These are phyloP conservation scores for Chytriomyces hyalinus DNA, from an alignment of 192 early-diverging fungal species.

Conservation along the genomic window DNA sequence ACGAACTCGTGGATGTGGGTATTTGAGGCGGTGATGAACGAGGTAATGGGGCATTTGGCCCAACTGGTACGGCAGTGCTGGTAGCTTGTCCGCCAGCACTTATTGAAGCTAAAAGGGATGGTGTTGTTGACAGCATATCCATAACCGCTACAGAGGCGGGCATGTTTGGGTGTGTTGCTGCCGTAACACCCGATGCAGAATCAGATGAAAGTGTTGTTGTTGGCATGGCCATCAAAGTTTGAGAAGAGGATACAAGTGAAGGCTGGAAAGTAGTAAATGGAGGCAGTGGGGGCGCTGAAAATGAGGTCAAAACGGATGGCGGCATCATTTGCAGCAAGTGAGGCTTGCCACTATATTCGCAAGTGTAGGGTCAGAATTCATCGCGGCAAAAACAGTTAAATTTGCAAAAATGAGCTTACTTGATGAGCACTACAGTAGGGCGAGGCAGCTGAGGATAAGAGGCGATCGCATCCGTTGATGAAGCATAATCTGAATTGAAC, in stretches of 20 bases:
- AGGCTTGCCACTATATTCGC: background rate
- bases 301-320: background rate
- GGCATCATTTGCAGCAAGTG: constrained; percentile 1
- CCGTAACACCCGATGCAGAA: background rate
- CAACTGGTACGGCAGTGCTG: background rate
- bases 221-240: background rate
- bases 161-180: background rate
- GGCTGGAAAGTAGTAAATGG: background rate
- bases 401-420: background rate
- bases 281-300: background rate
- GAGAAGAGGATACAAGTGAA: background rate
- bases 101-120: background rate
- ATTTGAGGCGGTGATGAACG: too few relatives aligned
- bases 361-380: background rate
- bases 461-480: background rate
- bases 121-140: background rate
- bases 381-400: background rate
- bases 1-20: too few relatives aligned
- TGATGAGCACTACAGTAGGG: background rate
- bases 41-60: too few relatives aligned
- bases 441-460: background rate
- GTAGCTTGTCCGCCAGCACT: background rate
- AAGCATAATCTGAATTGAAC: background rate
- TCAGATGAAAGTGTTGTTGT: background rate
- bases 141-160: too few relatives aligned